Percentiles rank a stretch among this genome's conserved stretches.
phyloP scores from a whole-genome alignment of 768 basidiomycete genomes.

The Suillus bovinus region DNA sequence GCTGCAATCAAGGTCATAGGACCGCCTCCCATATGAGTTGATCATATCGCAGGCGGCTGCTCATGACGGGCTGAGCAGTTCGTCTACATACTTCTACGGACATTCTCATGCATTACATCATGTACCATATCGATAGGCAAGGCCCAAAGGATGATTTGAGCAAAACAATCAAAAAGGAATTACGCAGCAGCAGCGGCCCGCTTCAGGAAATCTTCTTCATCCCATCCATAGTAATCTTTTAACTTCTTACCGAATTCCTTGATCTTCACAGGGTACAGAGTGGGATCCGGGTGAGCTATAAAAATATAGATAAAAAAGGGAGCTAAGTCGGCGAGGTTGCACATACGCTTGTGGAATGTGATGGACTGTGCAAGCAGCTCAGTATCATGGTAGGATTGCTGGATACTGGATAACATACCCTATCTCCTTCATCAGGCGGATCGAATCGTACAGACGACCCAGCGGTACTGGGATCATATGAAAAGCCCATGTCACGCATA shows the following conservation, averaged over 20 bases:
- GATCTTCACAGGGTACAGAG: constrained; percentile 50
- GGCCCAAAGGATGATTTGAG: neutral
- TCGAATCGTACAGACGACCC: constrained; percentile 84
- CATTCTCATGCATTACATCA: neutral
- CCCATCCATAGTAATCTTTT: constrained; percentile 70
- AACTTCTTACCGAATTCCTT: constrained; percentile 57
- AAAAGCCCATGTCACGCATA: constrained; percentile 80
- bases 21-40: neutral
- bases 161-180: neutral
- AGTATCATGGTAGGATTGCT: constrained; percentile 8
- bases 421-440: constrained; percentile 57
- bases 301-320: constrained; percentile 10
- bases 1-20: neutral
- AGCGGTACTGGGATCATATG: constrained; percentile 70
- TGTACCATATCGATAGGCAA: neutral
- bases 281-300: constrained; percentile 74
- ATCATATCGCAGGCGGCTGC: neutral
- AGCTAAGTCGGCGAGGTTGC: constrained; percentile 13
- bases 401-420: constrained; percentile 31
- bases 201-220: constrained; percentile 40
- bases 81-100: neutral
- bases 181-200: constrained; percentile 15
- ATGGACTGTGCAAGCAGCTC: constrained; percentile 49
- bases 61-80: neutral
- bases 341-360: constrained; percentile 72